Percentiles rank a stretch among this genome's conserved stretches.
These are phyloP conservation scores for Pterulicium gracile DNA, from an alignment of 1,284 basidiomycete genomes.

Conservation along the genomic window DNA sequence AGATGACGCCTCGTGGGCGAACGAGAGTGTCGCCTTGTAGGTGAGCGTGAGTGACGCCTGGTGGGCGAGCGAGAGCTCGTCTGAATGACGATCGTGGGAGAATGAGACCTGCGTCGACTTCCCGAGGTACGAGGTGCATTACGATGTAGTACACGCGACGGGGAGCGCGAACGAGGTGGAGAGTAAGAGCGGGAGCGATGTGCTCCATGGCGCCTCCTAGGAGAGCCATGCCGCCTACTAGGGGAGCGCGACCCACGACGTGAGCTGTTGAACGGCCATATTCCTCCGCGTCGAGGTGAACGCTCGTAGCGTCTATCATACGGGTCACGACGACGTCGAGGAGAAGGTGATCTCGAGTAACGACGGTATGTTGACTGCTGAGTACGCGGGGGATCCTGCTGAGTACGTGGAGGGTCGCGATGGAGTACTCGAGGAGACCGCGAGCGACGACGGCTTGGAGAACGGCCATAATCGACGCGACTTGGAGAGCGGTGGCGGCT, in stretches of 20 bases:
- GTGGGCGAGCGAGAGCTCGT: slow-evolving; percentile 1
- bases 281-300: slow-evolving; percentile 1
- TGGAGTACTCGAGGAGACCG: too few species aligned
- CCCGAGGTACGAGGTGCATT: too few species aligned
- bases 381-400: too few species aligned
- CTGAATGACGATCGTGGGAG: too few species aligned
- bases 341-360: too few species aligned
- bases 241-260: slow-evolving; percentile 4
- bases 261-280: background rate
- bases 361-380: too few species aligned
- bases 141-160: too few species aligned
- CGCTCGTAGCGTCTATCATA: background rate
- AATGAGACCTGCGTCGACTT: too few species aligned
- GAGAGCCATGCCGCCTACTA: too few species aligned
- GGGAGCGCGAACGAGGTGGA: too few species aligned
- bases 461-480: background rate
- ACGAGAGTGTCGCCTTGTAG: slow-evolving; percentile 2
- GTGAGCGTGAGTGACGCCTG: slow-evolving; percentile 4
- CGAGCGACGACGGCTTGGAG: background rate
- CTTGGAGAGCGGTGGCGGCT: background rate
- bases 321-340: background rate
- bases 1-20: background rate
- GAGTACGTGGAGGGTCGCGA: too few species aligned
- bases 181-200: slow-evolving; percentile 5
- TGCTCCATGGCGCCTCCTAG: slow-evolving; percentile 12